Evolutionary conservation across 1,139 yeast genomes (phyloP).

Genomic region (Maudiozyma humilis): DNA sequence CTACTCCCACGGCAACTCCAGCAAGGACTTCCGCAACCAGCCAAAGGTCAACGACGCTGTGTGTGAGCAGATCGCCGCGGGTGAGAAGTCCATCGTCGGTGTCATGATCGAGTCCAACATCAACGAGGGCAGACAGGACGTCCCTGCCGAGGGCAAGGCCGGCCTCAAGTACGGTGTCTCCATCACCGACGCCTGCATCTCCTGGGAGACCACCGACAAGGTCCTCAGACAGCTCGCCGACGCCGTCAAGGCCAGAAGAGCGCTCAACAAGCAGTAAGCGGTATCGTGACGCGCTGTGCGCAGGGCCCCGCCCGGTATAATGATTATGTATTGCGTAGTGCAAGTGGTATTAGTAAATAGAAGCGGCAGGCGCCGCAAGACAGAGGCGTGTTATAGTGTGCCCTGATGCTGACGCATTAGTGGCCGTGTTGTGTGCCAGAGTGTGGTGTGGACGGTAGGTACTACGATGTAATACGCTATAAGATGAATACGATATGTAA

Average conservation of each 20-base stretch:
- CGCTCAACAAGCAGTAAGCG: slow-evolving; percentile 20
- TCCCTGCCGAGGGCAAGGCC: slow-evolving; percentile 70
- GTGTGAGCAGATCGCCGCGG: slow-evolving; percentile 71
- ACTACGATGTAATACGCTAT: too few relatives aligned
- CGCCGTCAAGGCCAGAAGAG: slow-evolving; percentile 78
- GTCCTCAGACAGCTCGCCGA: slow-evolving; percentile 72
- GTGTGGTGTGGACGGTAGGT: too few relatives aligned
- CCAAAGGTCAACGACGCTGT: slow-evolving; percentile 77
- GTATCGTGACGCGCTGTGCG: too few relatives aligned
- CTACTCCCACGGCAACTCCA: slow-evolving; percentile 95
- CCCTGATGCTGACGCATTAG: too few relatives aligned
- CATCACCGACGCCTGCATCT: slow-evolving; percentile 93
- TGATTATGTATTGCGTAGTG: too few relatives aligned
- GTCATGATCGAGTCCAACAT: slow-evolving; percentile 94
- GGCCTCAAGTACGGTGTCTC: slow-evolving; percentile 90
- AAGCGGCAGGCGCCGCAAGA: too few relatives aligned
- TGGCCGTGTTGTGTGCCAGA: too few relatives aligned
- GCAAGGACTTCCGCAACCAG: slow-evolving; percentile 89
- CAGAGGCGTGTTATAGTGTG: too few relatives aligned
- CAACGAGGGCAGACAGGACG: slow-evolving; percentile 84
- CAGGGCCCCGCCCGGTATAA: too few relatives aligned
- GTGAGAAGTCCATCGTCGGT: slow-evolving; percentile 77
- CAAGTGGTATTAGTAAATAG: too few relatives aligned
- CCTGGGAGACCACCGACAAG: slow-evolving; percentile 79
- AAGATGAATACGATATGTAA: too few relatives aligned